phyloP scores from a whole-genome alignment of 2,329 filamentous ascomycete genomes.

The Akanthomyces uredinophilus region DNA sequence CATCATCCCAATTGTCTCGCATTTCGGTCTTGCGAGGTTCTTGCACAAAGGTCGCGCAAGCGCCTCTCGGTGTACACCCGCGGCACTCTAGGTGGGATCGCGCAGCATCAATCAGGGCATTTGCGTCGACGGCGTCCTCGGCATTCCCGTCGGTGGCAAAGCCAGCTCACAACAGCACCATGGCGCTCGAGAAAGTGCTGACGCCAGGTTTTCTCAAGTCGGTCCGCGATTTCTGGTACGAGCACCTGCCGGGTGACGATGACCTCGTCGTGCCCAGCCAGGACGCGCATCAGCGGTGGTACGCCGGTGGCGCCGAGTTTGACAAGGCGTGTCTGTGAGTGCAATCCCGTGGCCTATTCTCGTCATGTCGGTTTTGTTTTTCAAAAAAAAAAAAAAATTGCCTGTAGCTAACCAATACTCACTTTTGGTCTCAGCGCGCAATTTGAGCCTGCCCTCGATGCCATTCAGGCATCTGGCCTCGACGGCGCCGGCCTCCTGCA shows the following conservation, averaged over 20 bases:
- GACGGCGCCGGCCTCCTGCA: slow-evolving; percentile 27
- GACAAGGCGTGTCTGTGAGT: slow-evolving; percentile 33
- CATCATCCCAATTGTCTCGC: not conserved
- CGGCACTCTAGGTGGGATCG: not conserved
- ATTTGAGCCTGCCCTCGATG: slow-evolving; percentile 30
- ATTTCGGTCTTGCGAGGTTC: not conserved
- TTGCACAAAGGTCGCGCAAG: not conserved
- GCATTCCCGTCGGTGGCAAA: not conserved
- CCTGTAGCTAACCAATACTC: not conserved
- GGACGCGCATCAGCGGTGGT: slow-evolving; percentile 30
- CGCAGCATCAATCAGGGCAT: not conserved
- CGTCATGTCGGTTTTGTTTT: not conserved
- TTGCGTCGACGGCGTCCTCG: not conserved
- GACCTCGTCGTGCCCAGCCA: slow-evolving; percentile 23
- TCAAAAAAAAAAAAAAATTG: no score
- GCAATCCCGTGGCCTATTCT: no score
- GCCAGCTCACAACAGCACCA: not conserved
- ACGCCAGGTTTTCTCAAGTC: slow-evolving; percentile 26
- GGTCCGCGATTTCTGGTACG: slow-evolving; percentile 35
- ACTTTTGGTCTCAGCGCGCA: slow-evolving; percentile 20
- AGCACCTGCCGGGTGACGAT: slow-evolving; percentile 26
- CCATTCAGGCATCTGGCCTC: slow-evolving; percentile 24
- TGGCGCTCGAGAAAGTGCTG: slow-evolving; percentile 18
- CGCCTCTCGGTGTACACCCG: not conserved
- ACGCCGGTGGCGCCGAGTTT: slow-evolving; percentile 28